Percentiles rank a stretch among this genome's conserved stretches.
Evolutionary conservation across 169 alveolate species (phyloP).

Genomic region (Eimeria zaria): DNA sequence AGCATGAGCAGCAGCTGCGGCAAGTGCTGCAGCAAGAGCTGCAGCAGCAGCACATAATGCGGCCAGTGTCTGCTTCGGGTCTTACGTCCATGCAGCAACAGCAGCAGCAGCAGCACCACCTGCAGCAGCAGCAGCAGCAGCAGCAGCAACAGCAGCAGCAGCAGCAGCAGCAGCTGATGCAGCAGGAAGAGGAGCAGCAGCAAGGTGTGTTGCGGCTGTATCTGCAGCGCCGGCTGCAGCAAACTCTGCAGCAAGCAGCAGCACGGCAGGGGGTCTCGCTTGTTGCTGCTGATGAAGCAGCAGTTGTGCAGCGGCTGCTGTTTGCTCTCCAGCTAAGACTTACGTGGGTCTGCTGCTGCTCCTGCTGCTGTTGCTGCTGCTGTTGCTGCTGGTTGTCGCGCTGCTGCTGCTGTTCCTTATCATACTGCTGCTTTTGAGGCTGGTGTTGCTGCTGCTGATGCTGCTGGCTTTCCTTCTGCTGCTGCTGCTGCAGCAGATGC

Average conservation of each 20-base stretch:
- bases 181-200: conserved; percentile 42
- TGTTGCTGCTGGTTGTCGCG: neutral
- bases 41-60: neutral
- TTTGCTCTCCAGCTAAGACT: conserved; percentile 15
- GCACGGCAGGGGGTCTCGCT: neutral
- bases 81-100: too few relatives aligned
- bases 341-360: conserved; percentile 22
- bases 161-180: conserved; percentile 11
- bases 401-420: neutral
- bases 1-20: too few relatives aligned
- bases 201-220: neutral
- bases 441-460: neutral
- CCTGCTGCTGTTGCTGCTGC: conserved; percentile 49
- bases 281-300: conserved; percentile 55
- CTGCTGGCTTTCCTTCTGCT: neutral
- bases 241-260: neutral
- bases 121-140: neutral
- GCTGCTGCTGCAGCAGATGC: neutral
- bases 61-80: too few relatives aligned
- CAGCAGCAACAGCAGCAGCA: neutral
- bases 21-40: conserved; percentile 40
- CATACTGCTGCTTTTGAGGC: neutral
- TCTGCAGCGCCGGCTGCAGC: conserved; percentile 42
- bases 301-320: neutral
- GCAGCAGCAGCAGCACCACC: neutral